Evolutionary conservation across 23 red algal genomes (phyloP).

Genomic region (Gracilariopsis chorda): DNA sequence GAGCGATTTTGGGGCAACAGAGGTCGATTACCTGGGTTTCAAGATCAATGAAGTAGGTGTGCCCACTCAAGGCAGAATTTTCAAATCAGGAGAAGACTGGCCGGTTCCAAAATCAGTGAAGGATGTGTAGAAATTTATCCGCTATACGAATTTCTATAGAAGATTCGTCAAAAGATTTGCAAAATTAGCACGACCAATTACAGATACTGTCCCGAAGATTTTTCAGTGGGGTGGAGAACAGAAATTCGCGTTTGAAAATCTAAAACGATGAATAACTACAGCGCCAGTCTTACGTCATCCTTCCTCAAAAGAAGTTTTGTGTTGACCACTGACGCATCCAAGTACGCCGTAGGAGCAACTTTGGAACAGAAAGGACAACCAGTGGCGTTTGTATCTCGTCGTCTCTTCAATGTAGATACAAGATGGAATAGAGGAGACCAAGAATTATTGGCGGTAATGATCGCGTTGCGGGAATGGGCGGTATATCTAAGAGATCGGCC

Average conservation of each 20-base stretch:
- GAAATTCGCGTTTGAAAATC: no score
- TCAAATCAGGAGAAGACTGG: background rate
- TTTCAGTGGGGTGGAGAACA: background rate
- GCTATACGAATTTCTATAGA: background rate
- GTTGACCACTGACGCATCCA: background rate
- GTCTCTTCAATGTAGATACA: background rate
- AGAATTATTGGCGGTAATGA: background rate
- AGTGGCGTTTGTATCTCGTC: background rate
- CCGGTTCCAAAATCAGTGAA: background rate
- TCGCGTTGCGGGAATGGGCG: background rate
- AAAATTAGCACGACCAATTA: background rate
- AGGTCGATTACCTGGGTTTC: background rate
- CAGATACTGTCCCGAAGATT: background rate
- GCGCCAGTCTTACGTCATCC: no score
- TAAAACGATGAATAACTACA: no score
- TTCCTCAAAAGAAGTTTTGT: background rate
- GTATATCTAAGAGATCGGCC: background rate
- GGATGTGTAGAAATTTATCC: background rate
- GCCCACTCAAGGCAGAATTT: background rate
- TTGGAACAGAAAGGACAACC: background rate
- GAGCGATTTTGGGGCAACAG: background rate
- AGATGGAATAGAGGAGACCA: background rate
- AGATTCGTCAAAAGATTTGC: background rate
- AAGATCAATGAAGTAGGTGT: background rate
- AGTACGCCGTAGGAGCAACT: background rate